A percentile compares a stretch with the other conserved stretches of the same genome.
Conservation (phyloP, 2,329 filamentous ascomycete genomes). For the Exophiala xenobiotica region DNA sequence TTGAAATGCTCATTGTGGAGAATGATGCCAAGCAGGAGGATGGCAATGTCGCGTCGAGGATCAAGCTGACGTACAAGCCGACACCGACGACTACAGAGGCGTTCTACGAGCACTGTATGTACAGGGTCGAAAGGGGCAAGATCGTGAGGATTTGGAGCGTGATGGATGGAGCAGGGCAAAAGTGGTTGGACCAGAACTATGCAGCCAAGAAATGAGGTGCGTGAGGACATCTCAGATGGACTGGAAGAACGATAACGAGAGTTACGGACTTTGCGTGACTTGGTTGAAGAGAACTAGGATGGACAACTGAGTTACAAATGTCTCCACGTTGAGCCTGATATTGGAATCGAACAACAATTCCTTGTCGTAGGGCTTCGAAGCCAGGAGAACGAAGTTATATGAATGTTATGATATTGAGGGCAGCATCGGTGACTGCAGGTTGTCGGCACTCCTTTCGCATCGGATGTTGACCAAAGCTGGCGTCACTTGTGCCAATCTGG, state of each 20-base stretch:
- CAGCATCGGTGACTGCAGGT: too few relatives aligned
- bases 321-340: too few relatives aligned
- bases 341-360: too few relatives aligned
- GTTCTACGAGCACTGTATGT: conserved; percentile 23
- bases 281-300: too few relatives aligned
- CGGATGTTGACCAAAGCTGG: too few relatives aligned
- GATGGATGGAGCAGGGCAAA: conserved; percentile 16
- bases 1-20: conserved; percentile 19
- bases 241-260: not conserved
- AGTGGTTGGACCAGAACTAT: conserved; percentile 12
- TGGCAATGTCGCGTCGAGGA: conserved; percentile 15
- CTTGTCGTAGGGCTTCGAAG: too few relatives aligned
- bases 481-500: too few relatives aligned
- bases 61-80: conserved; percentile 17
- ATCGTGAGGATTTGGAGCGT: conserved; percentile 21
- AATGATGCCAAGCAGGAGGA: conserved; percentile 1
- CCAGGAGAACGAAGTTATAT: too few relatives aligned
- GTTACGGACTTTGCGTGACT: not conserved
- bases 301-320: too few relatives aligned
- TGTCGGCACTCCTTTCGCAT: too few relatives aligned
- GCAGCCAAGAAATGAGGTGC: not conserved
- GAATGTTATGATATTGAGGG: too few relatives aligned
- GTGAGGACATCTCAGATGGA: not conserved
- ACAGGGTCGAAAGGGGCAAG: conserved; percentile 18
- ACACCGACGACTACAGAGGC: conserved; percentile 1